phyloP scores from a whole-genome alignment of 179 eudicot genomes.

The Spergularia azorica region DNA sequence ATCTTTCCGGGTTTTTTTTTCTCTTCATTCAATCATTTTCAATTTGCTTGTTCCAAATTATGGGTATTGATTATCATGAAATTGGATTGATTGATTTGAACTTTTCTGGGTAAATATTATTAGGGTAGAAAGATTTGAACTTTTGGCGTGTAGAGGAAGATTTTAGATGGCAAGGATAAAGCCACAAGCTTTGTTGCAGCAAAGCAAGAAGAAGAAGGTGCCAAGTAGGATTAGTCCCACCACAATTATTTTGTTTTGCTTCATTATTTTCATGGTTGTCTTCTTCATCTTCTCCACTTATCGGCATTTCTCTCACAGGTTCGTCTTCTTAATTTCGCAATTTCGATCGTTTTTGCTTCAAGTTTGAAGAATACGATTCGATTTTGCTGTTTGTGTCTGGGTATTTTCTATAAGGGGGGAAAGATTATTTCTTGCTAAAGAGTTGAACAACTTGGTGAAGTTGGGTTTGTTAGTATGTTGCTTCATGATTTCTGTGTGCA shows the following conservation, averaged over 20 bases:
- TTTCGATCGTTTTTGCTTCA: background rate
- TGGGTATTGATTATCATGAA: background rate
- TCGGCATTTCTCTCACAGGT: slow-evolving; percentile 82
- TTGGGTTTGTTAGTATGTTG: background rate
- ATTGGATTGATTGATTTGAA: background rate
- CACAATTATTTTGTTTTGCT: slow-evolving; percentile 50
- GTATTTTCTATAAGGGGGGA: background rate
- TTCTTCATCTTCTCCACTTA: slow-evolving; percentile 70
- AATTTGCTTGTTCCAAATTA: background rate
- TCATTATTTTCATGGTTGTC: slow-evolving; percentile 55
- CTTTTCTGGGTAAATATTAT: background rate
- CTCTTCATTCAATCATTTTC: background rate
- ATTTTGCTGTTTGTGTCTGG: background rate
- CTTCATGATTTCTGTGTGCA: background rate
- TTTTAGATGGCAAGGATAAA: slow-evolving; percentile 78
- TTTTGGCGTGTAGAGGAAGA: slow-evolving; percentile 9
- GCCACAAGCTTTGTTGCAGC: slow-evolving; percentile 91
- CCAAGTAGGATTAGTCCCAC: slow-evolving; percentile 66
- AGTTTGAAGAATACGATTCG: background rate
- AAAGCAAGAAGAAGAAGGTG: slow-evolving; percentile 97
- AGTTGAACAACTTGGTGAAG: slow-evolving; percentile 2
- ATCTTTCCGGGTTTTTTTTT: background rate
- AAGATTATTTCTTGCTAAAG: background rate
- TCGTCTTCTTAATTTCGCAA: slow-evolving; percentile 9
- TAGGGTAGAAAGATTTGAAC: slow-evolving; percentile 12